phyloP scores from a whole-genome alignment of 495 filamentous ascomycete genomes.

The Neurospora sp. region DNA sequence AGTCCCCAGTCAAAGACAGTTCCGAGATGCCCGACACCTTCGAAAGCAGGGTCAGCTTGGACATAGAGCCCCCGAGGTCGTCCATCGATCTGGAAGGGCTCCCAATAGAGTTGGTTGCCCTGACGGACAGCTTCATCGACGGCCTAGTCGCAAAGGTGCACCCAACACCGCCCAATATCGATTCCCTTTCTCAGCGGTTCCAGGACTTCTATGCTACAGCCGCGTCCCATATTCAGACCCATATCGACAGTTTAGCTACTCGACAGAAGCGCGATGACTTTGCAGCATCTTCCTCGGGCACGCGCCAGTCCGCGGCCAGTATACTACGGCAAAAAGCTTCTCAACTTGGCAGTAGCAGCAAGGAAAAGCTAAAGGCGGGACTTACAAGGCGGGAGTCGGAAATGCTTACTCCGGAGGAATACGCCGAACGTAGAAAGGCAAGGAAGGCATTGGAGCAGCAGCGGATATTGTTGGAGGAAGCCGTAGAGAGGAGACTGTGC shows the following conservation, averaged over 20 bases:
- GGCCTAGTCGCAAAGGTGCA: conserved; percentile 82
- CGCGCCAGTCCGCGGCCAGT: conserved; percentile 41
- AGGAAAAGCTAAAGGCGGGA: conserved; percentile 34
- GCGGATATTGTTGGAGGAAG: conserved; percentile 71
- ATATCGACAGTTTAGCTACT: conserved; percentile 72
- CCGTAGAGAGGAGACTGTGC: conserved; percentile 79
- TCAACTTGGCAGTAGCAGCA: conserved; percentile 37
- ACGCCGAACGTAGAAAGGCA: conserved; percentile 66
- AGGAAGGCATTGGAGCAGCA: conserved; percentile 69
- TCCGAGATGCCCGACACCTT: conserved; percentile 36
- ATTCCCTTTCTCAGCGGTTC: conserved; percentile 75
- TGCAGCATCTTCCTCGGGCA: conserved; percentile 40
- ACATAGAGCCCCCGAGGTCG: conserved; percentile 42
- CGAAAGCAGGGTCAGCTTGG: conserved; percentile 42
- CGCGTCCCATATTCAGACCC: conserved; percentile 72
- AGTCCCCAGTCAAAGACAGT: conserved; percentile 27
- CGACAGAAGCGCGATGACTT: conserved; percentile 53
- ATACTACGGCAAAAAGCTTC: conserved; percentile 40
- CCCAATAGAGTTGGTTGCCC: conserved; percentile 80
- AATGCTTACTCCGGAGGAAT: conserved; percentile 84
- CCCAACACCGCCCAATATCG: conserved; percentile 70
- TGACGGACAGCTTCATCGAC: conserved; percentile 91
- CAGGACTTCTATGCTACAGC: conserved; percentile 90
- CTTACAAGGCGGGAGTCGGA: conserved; percentile 35
- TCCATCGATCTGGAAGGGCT: conserved; percentile 71